Conservation (phyloP, 2,329 filamentous ascomycete species). For the Nigrospora oryzae region DNA sequence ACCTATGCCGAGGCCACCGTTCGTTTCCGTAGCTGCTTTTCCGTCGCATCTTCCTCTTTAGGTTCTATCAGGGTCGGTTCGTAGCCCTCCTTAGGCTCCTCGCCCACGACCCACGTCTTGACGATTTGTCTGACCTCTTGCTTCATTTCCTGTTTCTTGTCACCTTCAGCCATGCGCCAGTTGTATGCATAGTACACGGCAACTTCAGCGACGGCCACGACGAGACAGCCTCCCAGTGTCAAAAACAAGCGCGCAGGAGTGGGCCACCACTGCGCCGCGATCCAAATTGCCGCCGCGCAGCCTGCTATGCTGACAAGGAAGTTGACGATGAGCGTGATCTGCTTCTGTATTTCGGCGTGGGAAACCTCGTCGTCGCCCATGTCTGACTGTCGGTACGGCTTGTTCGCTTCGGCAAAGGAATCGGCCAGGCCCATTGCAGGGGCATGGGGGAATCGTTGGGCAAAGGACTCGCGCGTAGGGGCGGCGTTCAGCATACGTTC, state of each 20-base stretch:
- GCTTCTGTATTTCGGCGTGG: constrained; percentile 68
- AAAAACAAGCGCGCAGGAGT: constrained; percentile 61
- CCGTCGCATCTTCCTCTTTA: constrained; percentile 2
- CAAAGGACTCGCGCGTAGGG: constrained; percentile 46
- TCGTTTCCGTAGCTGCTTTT: constrained; percentile 1
- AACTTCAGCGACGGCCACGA: constrained; percentile 70
- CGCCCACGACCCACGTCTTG: constrained; percentile 60
- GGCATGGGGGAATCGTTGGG: constrained; percentile 44
- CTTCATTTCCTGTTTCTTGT: constrained; percentile 48
- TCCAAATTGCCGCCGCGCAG: constrained; percentile 68
- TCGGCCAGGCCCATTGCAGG: constrained; percentile 36
- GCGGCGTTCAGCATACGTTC: constrained; percentile 66
- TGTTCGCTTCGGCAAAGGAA: constrained; percentile 47
- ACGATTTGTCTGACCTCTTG: constrained; percentile 62
- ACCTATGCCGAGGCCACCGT: not conserved
- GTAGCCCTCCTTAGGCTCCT: constrained; percentile 4
- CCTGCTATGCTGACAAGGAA: constrained; percentile 81
- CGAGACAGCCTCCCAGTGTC: constrained; percentile 59
- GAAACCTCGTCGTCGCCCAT: constrained; percentile 55
- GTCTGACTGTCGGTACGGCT: constrained; percentile 34
- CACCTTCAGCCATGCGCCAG: constrained; percentile 61
- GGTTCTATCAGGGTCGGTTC: constrained; percentile 4
- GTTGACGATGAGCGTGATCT: constrained; percentile 79
- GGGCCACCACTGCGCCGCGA: constrained; percentile 69
- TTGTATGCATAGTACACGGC: constrained; percentile 70